Evolutionary conservation across 768 basidiomycete species (phyloP).

Genomic region (Pleurotus djamor): DNA sequence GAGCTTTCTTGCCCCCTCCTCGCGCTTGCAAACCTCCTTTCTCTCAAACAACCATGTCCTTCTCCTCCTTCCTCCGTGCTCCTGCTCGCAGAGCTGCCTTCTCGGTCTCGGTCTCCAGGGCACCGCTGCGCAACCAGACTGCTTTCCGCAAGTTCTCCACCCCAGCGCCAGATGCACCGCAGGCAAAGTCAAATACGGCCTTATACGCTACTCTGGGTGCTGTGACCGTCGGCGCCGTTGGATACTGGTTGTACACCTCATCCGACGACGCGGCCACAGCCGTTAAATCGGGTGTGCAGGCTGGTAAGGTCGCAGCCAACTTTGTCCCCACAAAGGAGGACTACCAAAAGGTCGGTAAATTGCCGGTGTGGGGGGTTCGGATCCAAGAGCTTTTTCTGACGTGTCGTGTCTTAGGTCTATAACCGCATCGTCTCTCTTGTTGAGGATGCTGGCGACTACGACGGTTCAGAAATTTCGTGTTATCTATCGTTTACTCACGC

Average conservation of each 20-base stretch:
- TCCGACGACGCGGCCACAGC: conserved; percentile 47
- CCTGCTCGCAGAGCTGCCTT: conserved; percentile 44
- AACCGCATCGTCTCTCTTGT: conserved; percentile 79
- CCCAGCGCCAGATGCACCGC: conserved; percentile 39
- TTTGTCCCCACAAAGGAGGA: conserved; percentile 80
- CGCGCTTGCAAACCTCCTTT: no score
- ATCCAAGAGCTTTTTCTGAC: conserved; percentile 1
- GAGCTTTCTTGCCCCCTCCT: background rate
- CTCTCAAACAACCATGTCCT: conserved; percentile 46
- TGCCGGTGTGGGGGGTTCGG: background rate
- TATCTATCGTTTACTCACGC: conserved; percentile 4
- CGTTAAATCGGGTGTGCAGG: conserved; percentile 60
- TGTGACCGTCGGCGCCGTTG: conserved; percentile 56
- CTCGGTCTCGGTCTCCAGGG: conserved; percentile 25
- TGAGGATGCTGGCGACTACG: conserved; percentile 80
- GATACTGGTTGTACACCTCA: conserved; percentile 54
- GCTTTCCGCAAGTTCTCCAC: conserved; percentile 64
- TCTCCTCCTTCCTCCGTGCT: conserved; percentile 46
- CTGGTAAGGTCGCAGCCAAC: conserved; percentile 61
- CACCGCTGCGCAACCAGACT: conserved; percentile 28
- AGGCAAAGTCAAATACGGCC: conserved; percentile 50
- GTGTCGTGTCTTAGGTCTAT: conserved; percentile 65
- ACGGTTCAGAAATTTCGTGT: conserved; percentile 53
- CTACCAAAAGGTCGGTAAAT: conserved; percentile 73
- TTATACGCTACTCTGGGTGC: conserved; percentile 64